Conservation (phyloP, 2,329 filamentous ascomycete species). For the Verticillium albo-atrum region DNA sequence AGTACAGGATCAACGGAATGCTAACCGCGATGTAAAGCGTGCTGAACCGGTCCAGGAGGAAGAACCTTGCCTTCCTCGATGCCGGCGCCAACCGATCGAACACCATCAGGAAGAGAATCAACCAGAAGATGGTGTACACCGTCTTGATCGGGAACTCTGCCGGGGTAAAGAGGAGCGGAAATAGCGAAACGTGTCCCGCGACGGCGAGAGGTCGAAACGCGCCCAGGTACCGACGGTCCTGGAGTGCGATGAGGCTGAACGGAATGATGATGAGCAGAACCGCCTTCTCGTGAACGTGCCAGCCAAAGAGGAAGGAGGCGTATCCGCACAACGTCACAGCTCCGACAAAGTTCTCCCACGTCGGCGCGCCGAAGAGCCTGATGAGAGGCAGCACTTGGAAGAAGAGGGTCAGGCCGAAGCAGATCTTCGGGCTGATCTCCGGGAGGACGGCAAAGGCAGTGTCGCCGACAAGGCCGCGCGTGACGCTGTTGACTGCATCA, state of each 20-base stretch:
- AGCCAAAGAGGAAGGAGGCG: constrained; percentile 94
- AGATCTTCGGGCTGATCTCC: constrained; percentile 73
- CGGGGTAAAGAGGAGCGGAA: constrained; percentile 87
- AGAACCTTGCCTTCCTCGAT: constrained; percentile 73
- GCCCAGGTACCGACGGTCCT: constrained; percentile 83
- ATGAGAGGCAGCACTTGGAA: constrained; percentile 77
- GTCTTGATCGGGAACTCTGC: constrained; percentile 94
- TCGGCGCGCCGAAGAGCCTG: constrained; percentile 76
- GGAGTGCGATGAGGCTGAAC: constrained; percentile 87
- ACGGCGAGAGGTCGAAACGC: constrained; percentile 91
- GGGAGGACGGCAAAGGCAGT: constrained; percentile 91
- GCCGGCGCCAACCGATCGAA: constrained; percentile 89
- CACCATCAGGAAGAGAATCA: constrained; percentile 75
- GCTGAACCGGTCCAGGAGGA: constrained; percentile 86
- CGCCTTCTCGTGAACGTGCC: constrained; percentile 98
- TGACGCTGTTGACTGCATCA: constrained; percentile 81
- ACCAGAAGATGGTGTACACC: constrained; percentile 88
- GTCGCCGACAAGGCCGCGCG: constrained; percentile 87
- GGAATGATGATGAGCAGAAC: constrained; percentile 92
- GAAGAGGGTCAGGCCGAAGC: constrained; percentile 76
- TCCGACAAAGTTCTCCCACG: constrained; percentile 85
- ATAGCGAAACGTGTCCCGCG: constrained; percentile 90
- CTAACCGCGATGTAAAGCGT: constrained; percentile 85
- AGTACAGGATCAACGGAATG: constrained; percentile 85
- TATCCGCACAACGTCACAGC: constrained; percentile 91